Percentiles rank a stretch among this genome's conserved stretches.
phyloP scores from a whole-genome alignment of 2,329 filamentous ascomycete genomes.

The Myriosclerotinia scirpicola region DNA sequence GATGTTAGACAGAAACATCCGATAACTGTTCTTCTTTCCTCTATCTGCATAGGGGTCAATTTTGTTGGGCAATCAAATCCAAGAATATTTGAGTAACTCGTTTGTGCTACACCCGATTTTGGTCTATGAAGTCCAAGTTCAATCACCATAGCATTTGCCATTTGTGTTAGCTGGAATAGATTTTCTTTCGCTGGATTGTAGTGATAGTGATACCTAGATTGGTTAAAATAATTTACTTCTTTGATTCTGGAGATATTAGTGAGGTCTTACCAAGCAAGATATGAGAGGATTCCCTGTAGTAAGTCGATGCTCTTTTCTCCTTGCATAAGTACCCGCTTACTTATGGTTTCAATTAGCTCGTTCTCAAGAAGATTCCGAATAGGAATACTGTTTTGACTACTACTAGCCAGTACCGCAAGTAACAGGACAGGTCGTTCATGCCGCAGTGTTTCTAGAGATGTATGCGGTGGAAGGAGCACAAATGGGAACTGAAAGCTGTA shows the following conservation, averaged over 20 bases:
- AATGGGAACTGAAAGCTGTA: constrained; percentile 30
- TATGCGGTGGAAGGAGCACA: constrained; percentile 38
- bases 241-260: background rate
- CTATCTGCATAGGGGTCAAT: constrained; percentile 22
- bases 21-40: constrained; percentile 34
- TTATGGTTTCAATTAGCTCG: constrained; percentile 58
- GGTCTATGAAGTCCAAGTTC: constrained; percentile 37
- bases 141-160: constrained; percentile 38
- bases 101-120: background rate
- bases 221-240: background rate
- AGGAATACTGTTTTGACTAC: constrained; percentile 50
- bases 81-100: constrained; percentile 1
- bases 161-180: constrained; percentile 40
- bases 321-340: constrained; percentile 55
- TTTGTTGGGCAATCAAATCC: constrained; percentile 3
- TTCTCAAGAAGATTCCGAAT: constrained; percentile 56
- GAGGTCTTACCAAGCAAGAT: constrained; percentile 53
- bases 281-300: constrained; percentile 57
- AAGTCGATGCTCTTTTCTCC: constrained; percentile 59
- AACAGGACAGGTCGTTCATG: constrained; percentile 53
- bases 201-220: constrained; percentile 38
- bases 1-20: constrained; percentile 37
- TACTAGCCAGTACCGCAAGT: constrained; percentile 54
- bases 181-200: constrained; percentile 39
- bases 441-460: constrained; percentile 49